These are phyloP conservation scores for Ceratobasidium sp. DNA, from an alignment of 1,284 basidiomycete genomes.

Conservation along the genomic window DNA sequence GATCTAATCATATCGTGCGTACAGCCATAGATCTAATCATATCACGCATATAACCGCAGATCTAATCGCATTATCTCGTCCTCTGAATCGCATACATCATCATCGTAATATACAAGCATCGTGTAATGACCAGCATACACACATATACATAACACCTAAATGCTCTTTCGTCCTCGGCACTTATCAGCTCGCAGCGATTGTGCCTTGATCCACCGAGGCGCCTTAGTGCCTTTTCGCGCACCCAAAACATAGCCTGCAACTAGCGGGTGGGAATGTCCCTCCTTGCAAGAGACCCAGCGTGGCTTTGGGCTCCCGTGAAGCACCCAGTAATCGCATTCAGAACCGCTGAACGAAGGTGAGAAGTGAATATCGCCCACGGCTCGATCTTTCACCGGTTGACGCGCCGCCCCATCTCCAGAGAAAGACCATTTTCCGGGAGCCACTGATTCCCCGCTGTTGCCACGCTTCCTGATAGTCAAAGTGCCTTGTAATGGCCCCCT, in stretches of 20 bases:
- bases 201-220: not conserved
- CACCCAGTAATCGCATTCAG: not conserved
- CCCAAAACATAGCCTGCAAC: not conserved
- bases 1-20: no score
- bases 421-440: not conserved
- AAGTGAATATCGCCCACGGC: slow-evolving; percentile 4
- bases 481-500: not conserved
- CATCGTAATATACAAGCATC: no score
- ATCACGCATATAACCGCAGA: no score
- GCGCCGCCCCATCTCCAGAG: not conserved
- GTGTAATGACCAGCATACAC: no score
- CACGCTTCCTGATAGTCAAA: not conserved
- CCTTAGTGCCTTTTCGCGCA: not conserved
- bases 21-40: no score
- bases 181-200: slow-evolving; percentile 2
- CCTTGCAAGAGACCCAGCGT: not conserved
- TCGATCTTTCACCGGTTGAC: slow-evolving; percentile 1
- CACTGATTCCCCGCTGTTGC: not conserved
- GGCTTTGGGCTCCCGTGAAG: not conserved
- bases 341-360: not conserved
- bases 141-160: no score
- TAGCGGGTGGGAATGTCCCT: not conserved
- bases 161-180: not conserved
- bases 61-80: no score
- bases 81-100: no score